Percentiles rank a stretch among this genome's conserved stretches.
These are phyloP conservation scores for Galeopsis tetrahit DNA, from an alignment of 257 asterid species.

Conservation along the genomic window DNA sequence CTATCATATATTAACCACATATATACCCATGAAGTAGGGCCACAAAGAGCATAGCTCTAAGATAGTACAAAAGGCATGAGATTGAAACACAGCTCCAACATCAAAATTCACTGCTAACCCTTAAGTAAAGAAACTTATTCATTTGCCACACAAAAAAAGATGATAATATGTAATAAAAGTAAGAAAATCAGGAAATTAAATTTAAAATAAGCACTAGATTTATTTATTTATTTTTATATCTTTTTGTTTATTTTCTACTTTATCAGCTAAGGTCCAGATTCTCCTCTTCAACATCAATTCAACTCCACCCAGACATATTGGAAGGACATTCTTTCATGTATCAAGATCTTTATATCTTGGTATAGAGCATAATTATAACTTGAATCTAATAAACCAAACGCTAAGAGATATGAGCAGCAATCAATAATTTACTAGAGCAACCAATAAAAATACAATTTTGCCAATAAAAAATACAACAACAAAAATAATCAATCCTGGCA, in stretches of 20 bases:
- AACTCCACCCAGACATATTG: not conserved
- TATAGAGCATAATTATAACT: not conserved
- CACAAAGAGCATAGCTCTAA: not conserved
- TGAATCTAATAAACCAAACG: constrained; percentile 18
- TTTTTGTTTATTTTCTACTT: not conserved
- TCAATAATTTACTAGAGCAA: not conserved
- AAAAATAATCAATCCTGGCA: not conserved
- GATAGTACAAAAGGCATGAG: constrained; percentile 12
- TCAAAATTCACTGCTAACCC: constrained; percentile 1
- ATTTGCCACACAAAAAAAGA: not conserved
- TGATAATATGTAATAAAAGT: not conserved
- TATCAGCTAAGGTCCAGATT: not conserved
- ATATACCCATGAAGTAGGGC: not conserved
- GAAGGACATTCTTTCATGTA: not conserved
- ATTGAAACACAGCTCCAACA: not conserved
- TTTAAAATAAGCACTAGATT: not conserved
- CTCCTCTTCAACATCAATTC: not conserved
- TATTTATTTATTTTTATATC: not conserved
- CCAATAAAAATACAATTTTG: constrained; percentile 1
- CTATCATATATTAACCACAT: not conserved
- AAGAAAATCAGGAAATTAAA: not conserved
- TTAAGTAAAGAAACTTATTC: not conserved
- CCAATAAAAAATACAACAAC: not conserved
- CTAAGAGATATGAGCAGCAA: not conserved
- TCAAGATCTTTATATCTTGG: not conserved